phyloP scores from a whole-genome alignment of 2,329 filamentous ascomycete genomes.

The Fusarium nelsonii region DNA sequence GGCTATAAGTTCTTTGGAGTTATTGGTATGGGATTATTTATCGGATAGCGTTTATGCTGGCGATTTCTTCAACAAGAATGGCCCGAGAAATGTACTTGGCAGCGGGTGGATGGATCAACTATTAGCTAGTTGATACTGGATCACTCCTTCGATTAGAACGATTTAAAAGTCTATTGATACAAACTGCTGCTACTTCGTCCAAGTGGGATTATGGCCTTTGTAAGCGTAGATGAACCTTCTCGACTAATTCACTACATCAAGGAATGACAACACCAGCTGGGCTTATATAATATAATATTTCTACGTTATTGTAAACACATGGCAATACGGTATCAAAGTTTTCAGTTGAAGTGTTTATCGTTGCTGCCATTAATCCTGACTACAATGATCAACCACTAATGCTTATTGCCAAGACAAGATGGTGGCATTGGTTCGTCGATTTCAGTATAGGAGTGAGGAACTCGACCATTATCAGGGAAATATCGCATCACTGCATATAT shows the following conservation, averaged over 20 bases:
- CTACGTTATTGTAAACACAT: too few species aligned
- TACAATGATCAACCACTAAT: too few species aligned
- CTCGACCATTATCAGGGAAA: too few species aligned
- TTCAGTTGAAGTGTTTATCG: too few species aligned
- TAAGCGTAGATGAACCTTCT: too few species aligned
- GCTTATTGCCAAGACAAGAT: too few species aligned
- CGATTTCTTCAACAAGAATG: conserved; percentile 16
- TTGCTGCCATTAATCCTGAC: too few species aligned
- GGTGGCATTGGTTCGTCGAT: too few species aligned
- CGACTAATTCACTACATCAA: neutral
- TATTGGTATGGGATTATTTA: conserved; percentile 22
- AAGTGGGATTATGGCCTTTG: neutral
- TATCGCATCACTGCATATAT: too few species aligned
- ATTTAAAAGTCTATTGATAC: neutral
- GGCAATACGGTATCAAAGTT: too few species aligned
- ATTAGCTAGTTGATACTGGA: conserved; percentile 6
- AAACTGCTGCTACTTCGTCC: neutral
- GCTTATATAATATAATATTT: too few species aligned
- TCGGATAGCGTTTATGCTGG: conserved; percentile 12
- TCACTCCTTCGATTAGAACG: conserved; percentile 8
- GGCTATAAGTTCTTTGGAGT: conserved; percentile 26
- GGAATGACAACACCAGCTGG: neutral
- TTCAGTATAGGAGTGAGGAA: too few species aligned
- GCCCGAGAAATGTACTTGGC: neutral
- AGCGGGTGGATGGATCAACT: neutral